Percentiles rank a stretch among this genome's conserved stretches.
These are phyloP conservation scores for Castanea mollissima DNA, from an alignment of 306 rosid genomes.

Conservation along the genomic window DNA sequence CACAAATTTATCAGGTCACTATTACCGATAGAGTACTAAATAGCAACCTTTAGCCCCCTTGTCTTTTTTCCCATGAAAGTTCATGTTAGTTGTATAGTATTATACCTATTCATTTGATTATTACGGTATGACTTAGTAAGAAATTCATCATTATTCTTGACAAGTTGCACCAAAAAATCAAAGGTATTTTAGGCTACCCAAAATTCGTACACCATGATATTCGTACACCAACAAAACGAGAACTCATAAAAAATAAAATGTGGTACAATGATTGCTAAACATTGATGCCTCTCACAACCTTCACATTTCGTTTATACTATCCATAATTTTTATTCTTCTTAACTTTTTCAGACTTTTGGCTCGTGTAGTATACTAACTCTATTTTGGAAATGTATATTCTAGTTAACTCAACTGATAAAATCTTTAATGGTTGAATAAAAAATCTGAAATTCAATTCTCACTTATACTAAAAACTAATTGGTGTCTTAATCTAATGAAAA, in stretches of 20 bases:
- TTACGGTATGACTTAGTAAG: neutral
- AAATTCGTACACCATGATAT: too few relatives aligned
- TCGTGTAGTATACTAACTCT: too few relatives aligned
- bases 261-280: too few relatives aligned
- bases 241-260: neutral
- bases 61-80: neutral
- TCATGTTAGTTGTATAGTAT: neutral
- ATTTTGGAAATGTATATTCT: too few relatives aligned
- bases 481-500: too few relatives aligned
- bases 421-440: rapidly evolving
- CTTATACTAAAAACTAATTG: rapidly evolving
- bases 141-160: neutral
- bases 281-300: too few relatives aligned
- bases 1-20: neutral
- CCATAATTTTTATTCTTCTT: too few relatives aligned
- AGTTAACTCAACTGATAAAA: too few relatives aligned
- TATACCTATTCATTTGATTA: neutral
- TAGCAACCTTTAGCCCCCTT: neutral
- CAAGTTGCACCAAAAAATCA: too few relatives aligned
- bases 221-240: neutral
- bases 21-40: neutral
- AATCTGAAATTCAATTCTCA: rapidly evolving
- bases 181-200: too few relatives aligned
- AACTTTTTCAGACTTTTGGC: too few relatives aligned
- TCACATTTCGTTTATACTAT: too few relatives aligned